Base-by-base conservation (phyloP, 139 green algal genomes). In the Picochlorum costavermella region DNA sequence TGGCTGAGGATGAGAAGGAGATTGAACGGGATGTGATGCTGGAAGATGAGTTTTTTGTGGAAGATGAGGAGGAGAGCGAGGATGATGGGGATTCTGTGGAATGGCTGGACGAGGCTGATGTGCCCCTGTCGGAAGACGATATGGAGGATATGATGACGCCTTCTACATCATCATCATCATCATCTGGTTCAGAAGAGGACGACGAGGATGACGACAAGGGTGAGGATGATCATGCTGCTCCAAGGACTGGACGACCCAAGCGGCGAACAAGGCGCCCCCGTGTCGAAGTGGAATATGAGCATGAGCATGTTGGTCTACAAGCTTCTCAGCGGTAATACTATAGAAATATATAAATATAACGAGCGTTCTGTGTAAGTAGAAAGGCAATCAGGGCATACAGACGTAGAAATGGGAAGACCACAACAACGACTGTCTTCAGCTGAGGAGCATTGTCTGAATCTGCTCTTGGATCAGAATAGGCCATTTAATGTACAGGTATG, bases 11-110 rank as follows among this genome's bases (percentile, higher is more conserved):
- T 59, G 65, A 81, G 33, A 71, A 74, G 50, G 70, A 75, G 33
- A 71, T 72, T 13, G 74, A 76, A 13, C 56, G 64, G 43, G 72
- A 49, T 61, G 28, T 16, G 16, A 44, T 45, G 11, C 45, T 64
- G 69, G 69, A 80, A 8, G 69, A 76, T 60, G 71, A 86, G 10
- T 73, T 86, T 28, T 57, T 74, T 29, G 66, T 78, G 17, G 75
- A 84, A 10, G 77, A 80, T 56, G 56, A 73, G 28, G 64, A 80
- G 57, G 66, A 73, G 61, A 64, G 71, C 48, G 69, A 67, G 1
- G 64, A 79, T 45, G 71, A 69, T 40, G 65, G 65, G 25, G 81
- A 86, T 16, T 84, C 89, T 60, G 71, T 87, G 50, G 84, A 90
- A 68, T 88, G 86, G 60, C 56, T 83, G 45, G 75, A 76, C 25